These are phyloP conservation scores for Trichomonas gallinae DNA, from an alignment of 208 protist species.

Conservation along the genomic window DNA sequence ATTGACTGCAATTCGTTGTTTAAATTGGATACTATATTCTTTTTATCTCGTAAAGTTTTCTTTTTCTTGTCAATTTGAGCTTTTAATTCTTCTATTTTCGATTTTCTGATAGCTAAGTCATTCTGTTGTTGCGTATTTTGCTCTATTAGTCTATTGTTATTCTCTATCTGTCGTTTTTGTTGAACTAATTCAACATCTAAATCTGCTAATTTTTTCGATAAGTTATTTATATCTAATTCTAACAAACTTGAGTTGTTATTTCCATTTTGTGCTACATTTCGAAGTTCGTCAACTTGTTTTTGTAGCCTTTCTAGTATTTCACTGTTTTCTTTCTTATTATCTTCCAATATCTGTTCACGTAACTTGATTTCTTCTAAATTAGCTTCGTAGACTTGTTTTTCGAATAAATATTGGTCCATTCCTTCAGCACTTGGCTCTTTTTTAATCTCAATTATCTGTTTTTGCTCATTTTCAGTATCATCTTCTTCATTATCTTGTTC, in stretches of 20 bases:
- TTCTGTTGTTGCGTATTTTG: neutral
- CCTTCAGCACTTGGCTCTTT: neutral
- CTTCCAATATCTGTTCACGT: neutral
- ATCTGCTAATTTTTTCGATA: neutral
- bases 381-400: neutral
- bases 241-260: neutral
- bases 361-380: neutral
- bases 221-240: neutral
- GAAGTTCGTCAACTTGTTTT: neutral
- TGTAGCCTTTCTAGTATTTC: neutral
- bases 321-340: neutral
- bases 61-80: neutral
- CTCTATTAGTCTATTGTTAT: neutral
- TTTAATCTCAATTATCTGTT: neutral
- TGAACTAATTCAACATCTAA: neutral
- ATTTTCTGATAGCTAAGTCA: neutral
- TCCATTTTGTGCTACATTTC: neutral
- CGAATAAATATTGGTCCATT: neutral
- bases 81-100: neutral
- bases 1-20: neutral
- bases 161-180: neutral
- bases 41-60: neutral
- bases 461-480: neutral
- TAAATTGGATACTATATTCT: neutral
- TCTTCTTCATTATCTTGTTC: neutral